Conservation (phyloP, 2,329 filamentous ascomycete genomes). For the Epichloe hybrida region DNA sequence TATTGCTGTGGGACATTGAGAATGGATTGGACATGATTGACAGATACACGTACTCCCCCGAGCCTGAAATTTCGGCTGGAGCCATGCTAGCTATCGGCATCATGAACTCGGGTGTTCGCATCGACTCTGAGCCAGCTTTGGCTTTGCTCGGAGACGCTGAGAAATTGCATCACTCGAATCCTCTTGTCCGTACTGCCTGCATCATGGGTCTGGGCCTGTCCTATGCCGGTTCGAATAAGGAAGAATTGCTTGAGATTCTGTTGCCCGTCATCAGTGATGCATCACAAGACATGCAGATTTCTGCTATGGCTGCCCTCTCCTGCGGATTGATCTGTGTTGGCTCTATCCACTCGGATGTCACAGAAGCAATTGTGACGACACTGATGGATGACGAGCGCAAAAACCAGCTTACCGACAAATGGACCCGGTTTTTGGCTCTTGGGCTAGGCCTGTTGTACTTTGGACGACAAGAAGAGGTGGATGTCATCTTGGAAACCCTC, state of each 20-base stretch:
- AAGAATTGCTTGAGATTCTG: conserved; percentile 72
- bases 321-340: conserved; percentile 87
- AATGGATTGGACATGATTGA: conserved; percentile 87
- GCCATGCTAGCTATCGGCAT: conserved; percentile 89
- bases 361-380: conserved; percentile 81
- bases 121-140: conserved; percentile 81
- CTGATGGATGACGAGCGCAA: conserved; percentile 87
- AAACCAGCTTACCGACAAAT: conserved; percentile 90
- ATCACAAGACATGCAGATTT: conserved; percentile 81
- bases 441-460: conserved; percentile 91
- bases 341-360: conserved; percentile 80
- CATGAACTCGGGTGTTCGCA: conserved; percentile 80
- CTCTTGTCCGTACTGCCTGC: conserved; percentile 64
- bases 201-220: conserved; percentile 95
- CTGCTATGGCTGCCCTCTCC: conserved; percentile 87
- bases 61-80: conserved; percentile 75
- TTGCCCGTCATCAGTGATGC: conserved; percentile 80
- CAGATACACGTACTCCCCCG: conserved; percentile 76
- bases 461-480: conserved; percentile 94
- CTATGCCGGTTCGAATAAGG: conserved; percentile 88
- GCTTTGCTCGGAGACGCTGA: conserved; percentile 71
- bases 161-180: conserved; percentile 66
- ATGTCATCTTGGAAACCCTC: conserved; percentile 89
- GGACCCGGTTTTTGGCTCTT: conserved; percentile 92
- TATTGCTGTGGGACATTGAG: conserved; percentile 90